These are phyloP conservation scores for Ascoidea rubescens DNA, from an alignment of 805 yeast genomes.

Conservation along the genomic window DNA sequence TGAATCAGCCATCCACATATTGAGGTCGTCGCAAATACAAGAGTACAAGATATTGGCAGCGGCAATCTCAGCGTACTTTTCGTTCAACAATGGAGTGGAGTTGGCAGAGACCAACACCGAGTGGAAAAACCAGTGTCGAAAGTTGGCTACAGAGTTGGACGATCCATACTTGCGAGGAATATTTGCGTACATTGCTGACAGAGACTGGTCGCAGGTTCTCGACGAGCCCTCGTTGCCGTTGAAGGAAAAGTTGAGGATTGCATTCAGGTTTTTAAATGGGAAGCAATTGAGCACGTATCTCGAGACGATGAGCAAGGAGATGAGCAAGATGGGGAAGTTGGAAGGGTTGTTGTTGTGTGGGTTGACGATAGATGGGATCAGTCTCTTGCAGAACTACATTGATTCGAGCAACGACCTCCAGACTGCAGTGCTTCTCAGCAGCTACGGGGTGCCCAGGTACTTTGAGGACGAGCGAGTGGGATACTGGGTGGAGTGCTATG, in stretches of 20 bases:
- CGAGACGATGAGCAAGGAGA: conserved; percentile 54
- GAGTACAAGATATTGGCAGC: conserved; percentile 71
- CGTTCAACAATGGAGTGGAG: conserved; percentile 29
- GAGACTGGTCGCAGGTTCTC: conserved; percentile 92
- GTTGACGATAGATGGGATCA: conserved; percentile 73
- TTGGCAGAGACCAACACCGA: conserved; percentile 37
- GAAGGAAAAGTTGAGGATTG: conserved; percentile 82
- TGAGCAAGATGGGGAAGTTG: conserved; percentile 65
- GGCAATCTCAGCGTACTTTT: conserved; percentile 82
- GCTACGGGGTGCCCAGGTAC: conserved; percentile 76
- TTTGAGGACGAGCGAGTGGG: conserved; percentile 61
- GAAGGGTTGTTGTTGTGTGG: conserved; percentile 90
- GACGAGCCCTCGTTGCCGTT: conserved; percentile 83
- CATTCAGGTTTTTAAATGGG: conserved; percentile 73
- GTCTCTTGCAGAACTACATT: conserved; percentile 72
- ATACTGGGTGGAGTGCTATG: conserved; percentile 64
- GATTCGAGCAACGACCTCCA: conserved; percentile 86
- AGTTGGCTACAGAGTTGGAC: conserved; percentile 74
- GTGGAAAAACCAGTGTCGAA: conserved; percentile 90
- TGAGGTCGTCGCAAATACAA: conserved; percentile 61
- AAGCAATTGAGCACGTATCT: conserved; percentile 62
- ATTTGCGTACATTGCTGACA: conserved; percentile 86
- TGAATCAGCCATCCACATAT: conserved; percentile 62
- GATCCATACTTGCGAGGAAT: conserved; percentile 85
- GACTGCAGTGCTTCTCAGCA: conserved; percentile 71